A percentile compares a stretch with the other conserved stretches of the same genome.
These are phyloP conservation scores for Corchorus olitorius DNA, from an alignment of 345 rosid genomes.

Conservation along the genomic window DNA sequence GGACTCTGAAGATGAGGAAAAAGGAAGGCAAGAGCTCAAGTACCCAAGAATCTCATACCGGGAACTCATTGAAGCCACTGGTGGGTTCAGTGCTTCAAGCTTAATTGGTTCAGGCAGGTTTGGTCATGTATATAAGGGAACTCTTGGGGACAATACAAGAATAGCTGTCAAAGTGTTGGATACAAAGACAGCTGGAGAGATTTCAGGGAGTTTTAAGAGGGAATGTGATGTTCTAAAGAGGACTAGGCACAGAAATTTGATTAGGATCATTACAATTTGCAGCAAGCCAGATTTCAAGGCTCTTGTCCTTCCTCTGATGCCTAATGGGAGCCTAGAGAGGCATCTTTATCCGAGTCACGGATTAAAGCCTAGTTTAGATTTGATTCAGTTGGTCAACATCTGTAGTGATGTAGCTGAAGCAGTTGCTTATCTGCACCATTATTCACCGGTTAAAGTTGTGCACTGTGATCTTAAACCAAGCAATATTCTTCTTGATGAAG, in stretches of 20 bases:
- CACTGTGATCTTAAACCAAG: slow-evolving; percentile 98
- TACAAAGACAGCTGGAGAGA: slow-evolving; percentile 45
- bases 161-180: slow-evolving; percentile 85
- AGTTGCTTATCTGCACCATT: slow-evolving; percentile 79
- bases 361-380: slow-evolving; percentile 36
- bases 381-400: slow-evolving; percentile 73
- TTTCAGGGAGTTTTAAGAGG: slow-evolving; percentile 68
- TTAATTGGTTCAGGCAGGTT: slow-evolving; percentile 81
- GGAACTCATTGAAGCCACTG: slow-evolving; percentile 78
- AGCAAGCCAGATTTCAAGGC: slow-evolving; percentile 89
- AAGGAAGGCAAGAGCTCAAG: slow-evolving; percentile 44
- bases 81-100: slow-evolving; percentile 68
- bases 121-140: slow-evolving; percentile 86
- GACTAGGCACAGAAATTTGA: slow-evolving; percentile 83
- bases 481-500: slow-evolving; percentile 86
- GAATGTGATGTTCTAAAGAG: slow-evolving; percentile 80
- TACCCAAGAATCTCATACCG: slow-evolving; percentile 67
- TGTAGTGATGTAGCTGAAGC: slow-evolving; percentile 89
- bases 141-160: slow-evolving; percentile 70
- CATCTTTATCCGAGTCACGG: slow-evolving; percentile 63
- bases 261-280: slow-evolving; percentile 81
- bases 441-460: slow-evolving; percentile 79
- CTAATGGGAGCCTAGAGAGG: slow-evolving; percentile 84
- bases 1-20: slow-evolving; percentile 55
- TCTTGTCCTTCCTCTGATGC: slow-evolving; percentile 81